phyloP scores from a whole-genome alignment of 352 stramenopile species.

The Pythium dissimile region DNA sequence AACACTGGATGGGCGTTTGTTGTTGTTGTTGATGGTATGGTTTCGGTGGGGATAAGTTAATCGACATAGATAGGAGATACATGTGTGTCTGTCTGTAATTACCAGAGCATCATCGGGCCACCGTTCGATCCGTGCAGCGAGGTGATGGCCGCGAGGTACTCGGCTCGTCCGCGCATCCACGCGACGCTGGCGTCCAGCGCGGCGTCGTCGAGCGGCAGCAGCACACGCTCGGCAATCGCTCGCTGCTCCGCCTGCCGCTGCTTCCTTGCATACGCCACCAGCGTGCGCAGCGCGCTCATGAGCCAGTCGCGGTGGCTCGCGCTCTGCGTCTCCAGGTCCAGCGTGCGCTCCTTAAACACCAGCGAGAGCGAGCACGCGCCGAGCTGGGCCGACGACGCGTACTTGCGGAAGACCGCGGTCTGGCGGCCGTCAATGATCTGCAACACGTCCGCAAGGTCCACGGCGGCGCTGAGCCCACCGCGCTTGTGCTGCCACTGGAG shows the following conservation, averaged over 20 bases:
- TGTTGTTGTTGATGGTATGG: too few relatives aligned
- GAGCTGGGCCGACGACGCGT: conserved; percentile 34
- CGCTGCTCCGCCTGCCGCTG: conserved; percentile 72
- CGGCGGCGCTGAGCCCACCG: conserved; percentile 55
- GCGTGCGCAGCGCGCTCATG: conserved; percentile 67
- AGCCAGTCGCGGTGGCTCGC: conserved; percentile 79
- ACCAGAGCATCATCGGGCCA: conserved; percentile 12
- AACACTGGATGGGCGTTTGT: too few relatives aligned
- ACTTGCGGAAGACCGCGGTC: conserved; percentile 81
- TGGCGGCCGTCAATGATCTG: conserved; percentile 65
- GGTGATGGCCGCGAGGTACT: neutral
- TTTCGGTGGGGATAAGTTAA: too few relatives aligned
- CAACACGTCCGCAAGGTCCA: conserved; percentile 70
- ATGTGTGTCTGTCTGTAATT: too few relatives aligned
- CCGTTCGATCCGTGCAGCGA: conserved; percentile 2
- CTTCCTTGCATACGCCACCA: conserved; percentile 66
- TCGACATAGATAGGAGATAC: neutral
- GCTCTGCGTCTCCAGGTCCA: conserved; percentile 79
- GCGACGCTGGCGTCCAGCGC: neutral
- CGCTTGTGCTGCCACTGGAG: conserved; percentile 88
- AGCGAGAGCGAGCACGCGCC: conserved; percentile 68
- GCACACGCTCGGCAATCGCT: conserved; percentile 59
- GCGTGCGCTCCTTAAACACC: conserved; percentile 67
- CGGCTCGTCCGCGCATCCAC: neutral
- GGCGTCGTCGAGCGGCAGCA: conserved; percentile 16